Evolutionary conservation across 331 rosid species (phyloP).

Genomic region (Prunus yedoensis): DNA sequence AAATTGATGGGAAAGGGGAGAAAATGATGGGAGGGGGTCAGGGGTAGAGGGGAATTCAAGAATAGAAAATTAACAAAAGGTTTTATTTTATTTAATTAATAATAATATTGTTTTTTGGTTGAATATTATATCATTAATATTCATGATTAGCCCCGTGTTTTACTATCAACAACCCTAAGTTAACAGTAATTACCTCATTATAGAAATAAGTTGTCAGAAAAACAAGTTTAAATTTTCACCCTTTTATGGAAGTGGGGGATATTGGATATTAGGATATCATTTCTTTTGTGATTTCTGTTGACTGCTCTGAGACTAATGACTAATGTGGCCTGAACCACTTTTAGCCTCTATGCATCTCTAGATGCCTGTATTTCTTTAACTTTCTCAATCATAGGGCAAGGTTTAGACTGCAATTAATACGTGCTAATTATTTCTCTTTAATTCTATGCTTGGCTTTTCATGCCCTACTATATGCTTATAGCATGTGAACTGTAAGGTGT

Average conservation of each 20-base stretch:
- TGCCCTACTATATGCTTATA: not conserved
- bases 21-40: constrained; percentile 28
- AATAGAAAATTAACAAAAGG: not conserved
- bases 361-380: not conserved
- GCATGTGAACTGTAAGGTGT: no score
- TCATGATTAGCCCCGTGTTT: constrained; percentile 8
- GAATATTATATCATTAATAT: not conserved
- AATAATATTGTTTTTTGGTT: not conserved
- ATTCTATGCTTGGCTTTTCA: not conserved
- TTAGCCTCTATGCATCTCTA: not conserved
- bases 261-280: constrained; percentile 1
- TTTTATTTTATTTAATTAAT: not conserved
- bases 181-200: constrained; percentile 11
- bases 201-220: constrained; percentile 10
- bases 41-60: not conserved
- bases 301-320: constrained; percentile 3
- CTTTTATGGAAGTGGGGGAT: constrained; percentile 3
- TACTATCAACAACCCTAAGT: constrained; percentile 4
- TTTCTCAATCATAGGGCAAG: not conserved
- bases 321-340: not conserved
- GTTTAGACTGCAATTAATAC: not conserved
- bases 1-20: not conserved
- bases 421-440: not conserved
- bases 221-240: not conserved
- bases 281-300: constrained; percentile 2